These are phyloP conservation scores for Pyrenophora tritici-repentis DNA, from an alignment of 2,329 filamentous ascomycete genomes.

Conservation along the genomic window DNA sequence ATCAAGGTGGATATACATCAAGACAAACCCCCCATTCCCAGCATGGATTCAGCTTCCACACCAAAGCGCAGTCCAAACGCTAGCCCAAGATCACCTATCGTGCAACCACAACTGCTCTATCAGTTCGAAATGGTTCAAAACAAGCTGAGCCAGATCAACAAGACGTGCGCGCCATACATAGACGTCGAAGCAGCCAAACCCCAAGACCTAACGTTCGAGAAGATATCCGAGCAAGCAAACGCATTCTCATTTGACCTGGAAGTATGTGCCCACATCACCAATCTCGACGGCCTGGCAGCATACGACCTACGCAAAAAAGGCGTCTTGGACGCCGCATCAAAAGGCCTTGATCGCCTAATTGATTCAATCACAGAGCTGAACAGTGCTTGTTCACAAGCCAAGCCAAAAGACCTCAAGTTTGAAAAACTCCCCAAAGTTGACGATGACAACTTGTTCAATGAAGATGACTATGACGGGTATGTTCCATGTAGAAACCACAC, in stretches of 20 bases:
- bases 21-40: constrained; percentile 10
- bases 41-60: not conserved
- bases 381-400: constrained; percentile 21
- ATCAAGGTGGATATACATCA: constrained; percentile 34
- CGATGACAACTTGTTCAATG: constrained; percentile 17
- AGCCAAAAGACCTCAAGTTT: constrained; percentile 31
- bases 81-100: constrained; percentile 24
- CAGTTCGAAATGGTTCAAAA: constrained; percentile 25
- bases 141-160: constrained; percentile 21
- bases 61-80: constrained; percentile 20
- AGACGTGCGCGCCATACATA: constrained; percentile 20
- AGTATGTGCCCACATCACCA: constrained; percentile 27
- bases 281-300: constrained; percentile 21
- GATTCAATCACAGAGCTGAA: constrained; percentile 15
- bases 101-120: constrained; percentile 24
- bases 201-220: constrained; percentile 30
- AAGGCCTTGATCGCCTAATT: constrained; percentile 23
- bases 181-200: constrained; percentile 32
- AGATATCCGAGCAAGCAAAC: constrained; percentile 28
- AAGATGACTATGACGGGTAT: constrained; percentile 12
- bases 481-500: constrained; percentile 1
- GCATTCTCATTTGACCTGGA: constrained; percentile 30
- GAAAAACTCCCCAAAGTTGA: constrained; percentile 8
- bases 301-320: constrained; percentile 20
- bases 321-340: constrained; percentile 22